Percentiles rank a stretch among this genome's conserved stretches.
These are phyloP conservation scores for Apiospora malaysiana DNA, from an alignment of 2,329 filamentous ascomycete species.

Conservation along the genomic window DNA sequence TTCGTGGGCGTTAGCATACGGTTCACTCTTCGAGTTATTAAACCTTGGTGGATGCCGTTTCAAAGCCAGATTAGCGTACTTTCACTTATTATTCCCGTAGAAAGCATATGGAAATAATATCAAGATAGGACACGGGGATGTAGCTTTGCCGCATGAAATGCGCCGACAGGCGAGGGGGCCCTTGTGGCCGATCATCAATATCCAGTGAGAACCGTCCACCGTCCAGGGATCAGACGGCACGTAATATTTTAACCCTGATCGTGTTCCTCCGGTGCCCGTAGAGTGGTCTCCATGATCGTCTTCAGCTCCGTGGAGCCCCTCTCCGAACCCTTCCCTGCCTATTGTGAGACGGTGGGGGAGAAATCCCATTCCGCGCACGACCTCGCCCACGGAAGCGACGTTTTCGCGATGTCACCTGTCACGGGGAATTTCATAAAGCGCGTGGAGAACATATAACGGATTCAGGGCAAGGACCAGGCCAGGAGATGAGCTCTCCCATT, in stretches of 20 bases:
- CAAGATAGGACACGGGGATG: too few species aligned
- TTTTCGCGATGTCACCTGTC: not conserved
- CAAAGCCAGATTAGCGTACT: too few species aligned
- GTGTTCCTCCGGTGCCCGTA: not conserved
- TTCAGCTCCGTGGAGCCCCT: not conserved
- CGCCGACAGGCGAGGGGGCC: too few species aligned
- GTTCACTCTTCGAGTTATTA: too few species aligned
- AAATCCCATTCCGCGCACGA: not conserved
- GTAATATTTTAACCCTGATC: not conserved
- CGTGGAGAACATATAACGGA: not conserved
- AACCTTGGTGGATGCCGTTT: too few species aligned
- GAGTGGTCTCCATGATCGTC: not conserved
- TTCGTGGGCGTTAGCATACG: too few species aligned
- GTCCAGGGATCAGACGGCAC: too few species aligned
- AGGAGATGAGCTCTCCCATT: not conserved
- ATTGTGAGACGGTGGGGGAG: constrained; percentile 2
- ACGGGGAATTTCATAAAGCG: not conserved
- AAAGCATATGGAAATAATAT: too few species aligned
- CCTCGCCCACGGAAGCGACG: not conserved
- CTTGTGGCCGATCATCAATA: too few species aligned
- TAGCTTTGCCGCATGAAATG: too few species aligned
- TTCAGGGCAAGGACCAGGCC: not conserved
- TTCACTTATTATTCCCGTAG: too few species aligned
- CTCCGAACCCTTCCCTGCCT: not conserved
- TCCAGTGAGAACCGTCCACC: too few species aligned